Evolutionary conservation across 129 eudicot genomes (phyloP), one percentile per base, ranked within the genome.

Genomic region (Chrysanthemum seticuspe): DNA sequence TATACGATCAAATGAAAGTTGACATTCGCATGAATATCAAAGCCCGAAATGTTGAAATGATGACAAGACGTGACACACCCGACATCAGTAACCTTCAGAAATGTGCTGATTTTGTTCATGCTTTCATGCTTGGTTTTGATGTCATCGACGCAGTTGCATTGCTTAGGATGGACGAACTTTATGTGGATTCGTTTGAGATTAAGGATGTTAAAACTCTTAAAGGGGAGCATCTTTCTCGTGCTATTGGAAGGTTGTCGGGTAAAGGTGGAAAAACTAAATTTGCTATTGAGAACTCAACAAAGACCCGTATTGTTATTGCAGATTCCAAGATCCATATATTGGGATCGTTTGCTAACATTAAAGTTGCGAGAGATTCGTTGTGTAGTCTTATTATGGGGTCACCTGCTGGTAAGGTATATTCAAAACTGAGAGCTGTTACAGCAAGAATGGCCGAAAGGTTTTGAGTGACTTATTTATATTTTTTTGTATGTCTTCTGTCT

Each of bases 1-100:
- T 90, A 18, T 87, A 79, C 13, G 89, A 87, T 13, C 87, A 91
- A 5, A 91, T 91, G 97, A 87, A 87, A 74, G 50, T 91, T 15
- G 95, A 87, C 75, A 80, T 91, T 47, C 97, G 97, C 10, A 87
- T 87, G 91, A 85, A 87, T 51, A 84, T 86, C 52, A 91, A 91
- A 57, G 78, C 85, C n/a, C 78, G 88, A 23, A 78, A 82, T 4
- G 89, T 91, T 47, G 97, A 90, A 72, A 57, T 90, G 62, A 90
- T 85, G 76, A 85, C 97, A 6, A 83, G 86, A 8, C 70, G 80
- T 16, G 91, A 90, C 67, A 90, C 97, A 10, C 95, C 95, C 0
- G 97, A 90, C 57, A 71, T 90, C 6, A 83, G 91, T 76, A 80
- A 84, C 87, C 91, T 90, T 6, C 95, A 90, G 65, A 90, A 83